These are phyloP conservation scores for Cicer cuneatum DNA, from an alignment of 306 rosid species.

Conservation along the genomic window DNA sequence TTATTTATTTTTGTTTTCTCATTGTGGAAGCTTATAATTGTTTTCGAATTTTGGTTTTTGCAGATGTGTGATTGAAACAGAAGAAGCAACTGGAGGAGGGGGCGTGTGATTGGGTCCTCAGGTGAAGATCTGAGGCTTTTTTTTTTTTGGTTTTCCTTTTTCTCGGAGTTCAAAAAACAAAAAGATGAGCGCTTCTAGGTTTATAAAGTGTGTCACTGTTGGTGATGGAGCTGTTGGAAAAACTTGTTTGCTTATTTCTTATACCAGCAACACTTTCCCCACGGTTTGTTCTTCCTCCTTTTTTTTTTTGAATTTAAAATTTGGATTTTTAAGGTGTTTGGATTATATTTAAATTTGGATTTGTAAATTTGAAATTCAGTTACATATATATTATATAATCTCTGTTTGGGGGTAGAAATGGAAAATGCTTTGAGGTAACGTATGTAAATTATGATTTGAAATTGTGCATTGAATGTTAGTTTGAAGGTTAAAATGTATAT, in stretches of 20 bases:
- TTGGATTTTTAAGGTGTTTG: conserved; percentile 9
- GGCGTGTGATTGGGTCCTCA: conserved; percentile 68
- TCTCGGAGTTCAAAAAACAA: neutral
- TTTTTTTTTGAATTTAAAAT: neutral
- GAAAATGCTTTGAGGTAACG: neutral
- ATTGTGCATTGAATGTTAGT: neutral
- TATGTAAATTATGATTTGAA: neutral
- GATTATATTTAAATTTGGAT: neutral
- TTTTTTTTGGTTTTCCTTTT: conserved; percentile 1
- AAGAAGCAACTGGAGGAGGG: conserved; percentile 43
- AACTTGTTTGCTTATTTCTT: conserved; percentile 96
- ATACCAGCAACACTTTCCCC: conserved; percentile 99
- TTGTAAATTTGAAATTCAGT: neutral
- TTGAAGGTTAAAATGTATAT: neutral
- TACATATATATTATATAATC: neutral
- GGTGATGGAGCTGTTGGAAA: conserved; percentile 99
- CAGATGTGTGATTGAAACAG: conserved; percentile 68
- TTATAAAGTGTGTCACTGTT: conserved; percentile 97
- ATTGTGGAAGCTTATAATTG: conserved; percentile 32
- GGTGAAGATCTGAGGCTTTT: conserved; percentile 96
- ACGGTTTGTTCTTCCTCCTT: conserved; percentile 58
- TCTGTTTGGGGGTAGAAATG: conserved; percentile 21
- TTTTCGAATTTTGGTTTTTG: conserved; percentile 34
- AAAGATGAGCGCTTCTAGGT: conserved; percentile 96
- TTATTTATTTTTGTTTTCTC: neutral